Evolutionary conservation across 345 rosid genomes (phyloP).

Genomic region (Pelargonium nanum): DNA sequence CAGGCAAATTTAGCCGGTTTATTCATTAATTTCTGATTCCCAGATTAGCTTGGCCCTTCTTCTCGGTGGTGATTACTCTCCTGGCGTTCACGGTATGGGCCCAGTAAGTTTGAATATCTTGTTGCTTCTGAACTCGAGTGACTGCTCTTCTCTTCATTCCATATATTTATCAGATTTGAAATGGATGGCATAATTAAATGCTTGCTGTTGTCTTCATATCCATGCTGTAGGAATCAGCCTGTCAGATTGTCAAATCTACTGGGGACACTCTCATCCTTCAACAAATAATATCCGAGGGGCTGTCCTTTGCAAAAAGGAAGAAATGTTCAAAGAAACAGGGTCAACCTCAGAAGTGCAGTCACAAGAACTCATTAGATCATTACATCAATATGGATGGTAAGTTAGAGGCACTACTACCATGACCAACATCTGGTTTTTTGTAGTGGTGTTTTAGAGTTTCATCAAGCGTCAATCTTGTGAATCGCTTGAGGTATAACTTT

Average conservation of each 20-base stretch:
- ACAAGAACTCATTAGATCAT: constrained; percentile 20
- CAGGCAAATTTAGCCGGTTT: neutral
- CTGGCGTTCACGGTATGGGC: constrained; percentile 75
- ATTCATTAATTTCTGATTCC: constrained; percentile 8
- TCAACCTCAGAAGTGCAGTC: constrained; percentile 17
- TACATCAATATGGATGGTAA: constrained; percentile 33
- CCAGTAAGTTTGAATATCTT: constrained; percentile 37
- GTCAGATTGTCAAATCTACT: constrained; percentile 56
- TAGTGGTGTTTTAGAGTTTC: too few relatives aligned
- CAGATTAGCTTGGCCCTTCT: constrained; percentile 80
- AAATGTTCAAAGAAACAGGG: constrained; percentile 42
- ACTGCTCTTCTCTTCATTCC: neutral
- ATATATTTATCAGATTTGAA: neutral
- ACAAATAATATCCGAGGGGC: constrained; percentile 41
- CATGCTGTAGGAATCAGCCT: constrained; percentile 64
- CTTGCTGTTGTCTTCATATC: neutral
- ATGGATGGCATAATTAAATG: neutral
- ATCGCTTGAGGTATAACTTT: too few relatives aligned
- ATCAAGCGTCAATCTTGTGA: constrained; percentile 2
- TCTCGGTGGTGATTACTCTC: constrained; percentile 87
- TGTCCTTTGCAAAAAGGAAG: constrained; percentile 37
- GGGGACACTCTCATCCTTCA: constrained; percentile 61
- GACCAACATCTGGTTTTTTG: constrained; percentile 10
- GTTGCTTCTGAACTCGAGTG: constrained; percentile 10
- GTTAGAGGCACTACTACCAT: constrained; percentile 12